phyloP scores from a whole-genome alignment of 768 basidiomycete species.

The Trametes elegans region DNA sequence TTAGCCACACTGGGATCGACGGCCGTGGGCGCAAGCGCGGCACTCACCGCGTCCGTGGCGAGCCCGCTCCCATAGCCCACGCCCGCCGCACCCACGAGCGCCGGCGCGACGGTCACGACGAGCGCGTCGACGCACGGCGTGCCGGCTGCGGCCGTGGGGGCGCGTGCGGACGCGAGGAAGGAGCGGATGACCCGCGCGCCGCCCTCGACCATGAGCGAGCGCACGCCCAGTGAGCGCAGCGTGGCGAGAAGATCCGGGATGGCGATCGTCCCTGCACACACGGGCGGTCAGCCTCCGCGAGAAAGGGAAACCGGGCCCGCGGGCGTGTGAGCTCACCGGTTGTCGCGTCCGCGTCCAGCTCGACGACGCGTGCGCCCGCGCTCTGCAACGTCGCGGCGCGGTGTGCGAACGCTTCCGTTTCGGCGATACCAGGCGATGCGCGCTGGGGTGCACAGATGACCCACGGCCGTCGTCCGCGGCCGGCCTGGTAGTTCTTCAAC shows the following conservation, averaged over 20 bases:
- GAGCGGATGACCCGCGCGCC: constrained; percentile 81
- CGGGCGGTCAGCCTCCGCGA: background rate
- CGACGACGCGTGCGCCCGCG: constrained; percentile 67
- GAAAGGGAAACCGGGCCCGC: background rate
- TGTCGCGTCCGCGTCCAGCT: constrained; percentile 35
- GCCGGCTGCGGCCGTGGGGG: background rate
- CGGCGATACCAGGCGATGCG: constrained; percentile 11
- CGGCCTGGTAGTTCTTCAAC: constrained; percentile 56
- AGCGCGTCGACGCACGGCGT: constrained; percentile 57
- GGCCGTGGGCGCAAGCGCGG: constrained; percentile 19
- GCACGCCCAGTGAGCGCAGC: constrained; percentile 56
- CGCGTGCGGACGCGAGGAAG: constrained; percentile 45
- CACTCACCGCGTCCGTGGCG: constrained; percentile 22
- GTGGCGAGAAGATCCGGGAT: constrained; percentile 48
- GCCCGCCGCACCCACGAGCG: constrained; percentile 73
- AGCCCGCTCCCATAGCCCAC: constrained; percentile 48
- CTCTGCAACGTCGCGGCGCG: constrained; percentile 45
- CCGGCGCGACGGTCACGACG: constrained; percentile 85
- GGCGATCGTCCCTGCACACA: constrained; percentile 41
- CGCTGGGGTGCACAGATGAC: constrained; percentile 49
- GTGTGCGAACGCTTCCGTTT: constrained; percentile 33
- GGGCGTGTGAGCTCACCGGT: constrained; percentile 14
- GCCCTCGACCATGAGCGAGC: constrained; percentile 93
- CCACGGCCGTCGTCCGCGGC: constrained; percentile 70
- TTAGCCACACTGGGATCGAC: constrained; percentile 34